A percentile compares a stretch with the other conserved stretches of the same genome.
phyloP scores from a whole-genome alignment of 2,329 filamentous ascomycete species.

The Cercospora brassicicola region DNA sequence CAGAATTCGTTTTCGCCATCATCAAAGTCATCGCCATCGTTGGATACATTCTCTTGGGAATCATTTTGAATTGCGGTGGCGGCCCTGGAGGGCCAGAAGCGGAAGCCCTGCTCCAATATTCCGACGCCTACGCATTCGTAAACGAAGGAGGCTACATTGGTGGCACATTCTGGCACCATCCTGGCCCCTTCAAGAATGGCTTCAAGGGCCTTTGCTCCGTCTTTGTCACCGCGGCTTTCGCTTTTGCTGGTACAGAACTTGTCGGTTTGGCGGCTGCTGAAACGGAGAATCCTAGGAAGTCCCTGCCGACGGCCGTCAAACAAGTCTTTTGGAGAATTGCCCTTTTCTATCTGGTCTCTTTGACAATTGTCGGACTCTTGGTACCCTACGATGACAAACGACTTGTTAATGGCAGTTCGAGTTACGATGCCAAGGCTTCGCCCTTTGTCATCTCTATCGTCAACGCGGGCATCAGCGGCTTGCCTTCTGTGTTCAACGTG shows the following conservation, averaged over 20 bases:
- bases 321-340: slow-evolving; percentile 41
- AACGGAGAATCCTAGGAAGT: slow-evolving; percentile 53
- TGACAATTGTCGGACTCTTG: slow-evolving; percentile 39
- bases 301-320: slow-evolving; percentile 40
- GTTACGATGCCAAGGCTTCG: slow-evolving; percentile 48
- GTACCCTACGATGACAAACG: slow-evolving; percentile 35
- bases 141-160: slow-evolving; percentile 59
- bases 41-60: slow-evolving; percentile 66
- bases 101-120: slow-evolving; percentile 14
- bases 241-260: slow-evolving; percentile 65
- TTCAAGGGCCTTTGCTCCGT: slow-evolving; percentile 66
- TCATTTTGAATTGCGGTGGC: slow-evolving; percentile 60
- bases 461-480: slow-evolving; percentile 60
- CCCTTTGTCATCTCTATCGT: slow-evolving; percentile 67
- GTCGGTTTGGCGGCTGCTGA: slow-evolving; percentile 59
- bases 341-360: slow-evolving; percentile 40
- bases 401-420: slow-evolving; percentile 40
- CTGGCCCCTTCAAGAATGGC: slow-evolving; percentile 52
- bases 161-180: slow-evolving; percentile 50
- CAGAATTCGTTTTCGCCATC: slow-evolving; percentile 41
- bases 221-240: slow-evolving; percentile 64
- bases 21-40: slow-evolving; percentile 49
- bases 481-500: slow-evolving; percentile 67
- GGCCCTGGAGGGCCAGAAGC: slow-evolving; percentile 47
- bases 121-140: slow-evolving; percentile 26